Conservation (phyloP, 441 rosid species). For the Croton laevigatus region DNA sequence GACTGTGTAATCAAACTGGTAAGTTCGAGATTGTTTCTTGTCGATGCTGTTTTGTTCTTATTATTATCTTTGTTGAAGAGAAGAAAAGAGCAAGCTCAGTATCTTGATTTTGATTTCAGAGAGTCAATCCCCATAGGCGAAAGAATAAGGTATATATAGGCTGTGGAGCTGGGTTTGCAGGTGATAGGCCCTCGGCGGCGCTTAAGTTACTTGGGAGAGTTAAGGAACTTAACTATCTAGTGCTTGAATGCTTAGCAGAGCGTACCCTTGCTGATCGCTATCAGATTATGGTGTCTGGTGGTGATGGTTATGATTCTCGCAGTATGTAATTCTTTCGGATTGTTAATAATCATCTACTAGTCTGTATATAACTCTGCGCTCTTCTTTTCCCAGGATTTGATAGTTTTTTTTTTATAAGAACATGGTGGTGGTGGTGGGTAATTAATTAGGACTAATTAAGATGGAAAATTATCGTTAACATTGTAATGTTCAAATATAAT, state of each 20-base stretch:
- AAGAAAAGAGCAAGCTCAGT: not conserved
- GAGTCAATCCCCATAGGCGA: constrained; percentile 52
- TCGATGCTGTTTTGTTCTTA: not conserved
- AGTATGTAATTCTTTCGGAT: constrained; percentile 37
- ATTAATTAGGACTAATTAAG: not conserved
- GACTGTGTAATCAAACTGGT: constrained; percentile 51
- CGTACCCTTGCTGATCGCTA: constrained; percentile 87
- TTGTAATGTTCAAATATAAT: too few relatives aligned
- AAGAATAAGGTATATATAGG: constrained; percentile 68
- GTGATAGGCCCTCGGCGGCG: constrained; percentile 80
- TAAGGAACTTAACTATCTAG: constrained; percentile 60
- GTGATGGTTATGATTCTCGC: constrained; percentile 69
- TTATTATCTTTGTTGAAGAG: not conserved
- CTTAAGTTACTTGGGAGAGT: constrained; percentile 76
- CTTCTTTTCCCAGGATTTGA: not conserved
- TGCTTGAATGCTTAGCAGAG: constrained; percentile 95
- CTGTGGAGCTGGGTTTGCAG: constrained; percentile 93
- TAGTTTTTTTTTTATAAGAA: not conserved
- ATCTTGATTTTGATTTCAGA: constrained; percentile 37
- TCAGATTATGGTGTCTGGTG: constrained; percentile 57
- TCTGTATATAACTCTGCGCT: not conserved
- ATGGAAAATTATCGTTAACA: too few relatives aligned
- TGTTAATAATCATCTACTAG: not conserved
- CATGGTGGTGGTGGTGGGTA: not conserved
- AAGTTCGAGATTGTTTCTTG: not conserved